Evolutionary conservation across 768 basidiomycete genomes (phyloP).

Genomic region (Xerocomus spinulosus): DNA sequence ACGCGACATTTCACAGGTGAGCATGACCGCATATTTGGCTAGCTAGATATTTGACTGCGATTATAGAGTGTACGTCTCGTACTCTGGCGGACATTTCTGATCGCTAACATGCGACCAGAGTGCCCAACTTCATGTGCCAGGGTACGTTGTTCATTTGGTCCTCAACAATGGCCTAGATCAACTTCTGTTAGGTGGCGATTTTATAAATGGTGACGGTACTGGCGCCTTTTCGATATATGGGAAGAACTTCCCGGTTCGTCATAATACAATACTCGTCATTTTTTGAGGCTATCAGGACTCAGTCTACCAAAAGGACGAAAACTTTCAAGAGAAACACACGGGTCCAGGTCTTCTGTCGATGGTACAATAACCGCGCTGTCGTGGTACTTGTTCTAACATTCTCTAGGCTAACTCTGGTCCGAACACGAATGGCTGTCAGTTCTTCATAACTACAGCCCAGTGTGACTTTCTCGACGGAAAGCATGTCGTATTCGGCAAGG

Average conservation of each 20-base stretch:
- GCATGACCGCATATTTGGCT: conserved; percentile 18
- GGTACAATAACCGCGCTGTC: conserved; percentile 41
- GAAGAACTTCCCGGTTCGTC: conserved; percentile 78
- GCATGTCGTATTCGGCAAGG: conserved; percentile 89
- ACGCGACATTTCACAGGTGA: conserved; percentile 88
- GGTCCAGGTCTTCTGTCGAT: conserved; percentile 87
- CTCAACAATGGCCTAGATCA: neutral
- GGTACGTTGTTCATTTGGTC: conserved; percentile 35
- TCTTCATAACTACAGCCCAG: conserved; percentile 94
- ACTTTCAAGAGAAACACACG: conserved; percentile 85
- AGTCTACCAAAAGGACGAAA: conserved; percentile 68
- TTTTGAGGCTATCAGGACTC: neutral
- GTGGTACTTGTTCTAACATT: conserved; percentile 1
- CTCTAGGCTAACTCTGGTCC: conserved; percentile 89
- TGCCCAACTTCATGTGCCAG: conserved; percentile 96
- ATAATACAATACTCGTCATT: neutral
- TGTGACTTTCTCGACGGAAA: conserved; percentile 96
- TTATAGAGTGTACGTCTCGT: conserved; percentile 60
- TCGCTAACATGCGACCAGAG: conserved; percentile 40
- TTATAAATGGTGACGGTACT: conserved; percentile 90
- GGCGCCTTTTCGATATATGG: conserved; percentile 98
- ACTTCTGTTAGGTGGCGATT: conserved; percentile 72
- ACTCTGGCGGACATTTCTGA: conserved; percentile 1
- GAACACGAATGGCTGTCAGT: conserved; percentile 95
- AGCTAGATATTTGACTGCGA: conserved; percentile 8